Evolutionary conservation across 192 early-diverging fungal genomes (phyloP).

Genomic region (Kickxella alabastrina): DNA sequence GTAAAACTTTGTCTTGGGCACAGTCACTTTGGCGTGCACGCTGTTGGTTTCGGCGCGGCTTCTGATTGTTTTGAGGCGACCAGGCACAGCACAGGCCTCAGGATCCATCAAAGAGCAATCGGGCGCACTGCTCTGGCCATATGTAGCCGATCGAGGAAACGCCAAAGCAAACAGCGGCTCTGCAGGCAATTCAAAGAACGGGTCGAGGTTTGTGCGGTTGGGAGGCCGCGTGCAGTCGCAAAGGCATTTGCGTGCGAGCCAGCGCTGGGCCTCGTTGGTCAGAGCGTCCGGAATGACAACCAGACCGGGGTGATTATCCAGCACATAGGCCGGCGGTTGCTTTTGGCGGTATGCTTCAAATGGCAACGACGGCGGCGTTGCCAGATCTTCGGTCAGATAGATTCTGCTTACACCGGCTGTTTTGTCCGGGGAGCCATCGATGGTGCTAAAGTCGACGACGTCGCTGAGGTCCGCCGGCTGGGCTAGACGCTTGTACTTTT

Average conservation of each 20-base stretch:
- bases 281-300: constrained; percentile 78
- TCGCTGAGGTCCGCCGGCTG: constrained; percentile 52
- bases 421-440: not conserved
- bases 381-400: constrained; percentile 24
- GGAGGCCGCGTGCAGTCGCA: constrained; percentile 72
- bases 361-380: constrained; percentile 15
- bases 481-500: constrained; percentile 55
- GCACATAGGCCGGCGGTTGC: constrained; percentile 35
- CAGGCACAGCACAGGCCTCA: too few relatives aligned
- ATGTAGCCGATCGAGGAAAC: too few relatives aligned
- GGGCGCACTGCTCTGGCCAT: not conserved
- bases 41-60: constrained; percentile 35
- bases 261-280: constrained; percentile 64
- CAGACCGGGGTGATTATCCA: constrained; percentile 58
- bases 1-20: constrained; percentile 27
- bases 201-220: constrained; percentile 84
- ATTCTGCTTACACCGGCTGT: constrained; percentile 17
- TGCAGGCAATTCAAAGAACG: constrained; percentile 70
- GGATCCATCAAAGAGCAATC: too few relatives aligned
- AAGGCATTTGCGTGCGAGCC: constrained; percentile 68
- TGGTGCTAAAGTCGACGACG: constrained; percentile 54
- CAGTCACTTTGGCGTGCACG: constrained; percentile 23
- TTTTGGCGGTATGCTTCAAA: constrained; percentile 19
- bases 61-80: not conserved
- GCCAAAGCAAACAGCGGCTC: constrained; percentile 50